A percentile compares a stretch with the other conserved stretches of the same genome.
phyloP scores from a whole-genome alignment of 306 rosid genomes.

The Dalbergia oliveri region DNA sequence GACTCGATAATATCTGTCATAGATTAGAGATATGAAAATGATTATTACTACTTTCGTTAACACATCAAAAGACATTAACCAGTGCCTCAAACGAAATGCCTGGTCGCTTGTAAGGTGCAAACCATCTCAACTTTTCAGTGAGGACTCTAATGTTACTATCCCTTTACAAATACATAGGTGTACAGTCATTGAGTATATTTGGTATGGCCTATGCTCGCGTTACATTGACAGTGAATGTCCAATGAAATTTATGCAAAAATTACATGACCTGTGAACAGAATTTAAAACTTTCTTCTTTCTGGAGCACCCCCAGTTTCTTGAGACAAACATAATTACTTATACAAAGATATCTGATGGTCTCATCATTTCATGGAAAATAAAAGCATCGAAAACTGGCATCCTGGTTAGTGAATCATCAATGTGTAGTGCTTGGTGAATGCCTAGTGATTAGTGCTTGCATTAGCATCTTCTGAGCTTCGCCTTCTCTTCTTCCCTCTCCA shows the following conservation, averaged over 20 bases:
- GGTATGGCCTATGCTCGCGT: constrained; percentile 10
- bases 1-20: too few relatives aligned
- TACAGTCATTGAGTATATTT: constrained; percentile 31
- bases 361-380: constrained; percentile 36
- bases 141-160: constrained; percentile 16
- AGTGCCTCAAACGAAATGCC: background rate
- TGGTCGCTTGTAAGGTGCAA: background rate
- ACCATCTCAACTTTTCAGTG: background rate
- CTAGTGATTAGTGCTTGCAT: constrained; percentile 64
- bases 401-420: constrained; percentile 46
- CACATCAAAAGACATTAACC: background rate
- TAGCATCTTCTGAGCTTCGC: constrained; percentile 67
- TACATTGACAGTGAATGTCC: constrained; percentile 23
- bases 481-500: constrained; percentile 92
- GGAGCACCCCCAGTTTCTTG: constrained; percentile 35
- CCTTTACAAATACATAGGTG: constrained; percentile 41
- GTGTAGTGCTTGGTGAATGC: constrained; percentile 30
- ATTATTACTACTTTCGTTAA: background rate
- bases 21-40: background rate
- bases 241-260: constrained; percentile 37
- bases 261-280: constrained; percentile 35
- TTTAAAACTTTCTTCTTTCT: background rate
- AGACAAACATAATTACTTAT: background rate
- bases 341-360: constrained; percentile 39
- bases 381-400: constrained; percentile 48